Evolutionary conservation across 2,329 filamentous ascomycete genomes (phyloP).

Genomic region (Hawksworthiomyces lignivorus): DNA sequence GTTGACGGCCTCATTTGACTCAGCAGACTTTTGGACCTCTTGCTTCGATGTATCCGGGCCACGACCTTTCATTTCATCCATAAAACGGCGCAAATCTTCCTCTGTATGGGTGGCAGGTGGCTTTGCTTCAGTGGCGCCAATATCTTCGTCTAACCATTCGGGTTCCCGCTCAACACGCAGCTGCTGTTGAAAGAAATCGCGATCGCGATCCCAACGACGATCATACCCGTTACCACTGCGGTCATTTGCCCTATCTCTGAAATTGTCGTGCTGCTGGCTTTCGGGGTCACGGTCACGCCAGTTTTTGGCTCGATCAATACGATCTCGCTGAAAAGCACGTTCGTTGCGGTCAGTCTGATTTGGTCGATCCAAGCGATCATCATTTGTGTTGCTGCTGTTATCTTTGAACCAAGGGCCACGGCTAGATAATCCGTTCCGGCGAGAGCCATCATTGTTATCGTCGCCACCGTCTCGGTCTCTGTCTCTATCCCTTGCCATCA

Average conservation of each 20-base stretch:
- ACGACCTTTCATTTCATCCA: constrained; percentile 77
- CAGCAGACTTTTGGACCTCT: constrained; percentile 11
- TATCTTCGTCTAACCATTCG: constrained; percentile 72
- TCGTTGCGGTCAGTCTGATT: constrained; percentile 6
- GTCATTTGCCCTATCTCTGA: constrained; percentile 44
- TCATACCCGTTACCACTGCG: constrained; percentile 37
- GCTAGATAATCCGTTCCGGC: constrained; percentile 53
- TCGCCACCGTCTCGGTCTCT: constrained; percentile 38
- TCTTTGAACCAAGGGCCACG: constrained; percentile 71
- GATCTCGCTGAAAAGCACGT: constrained; percentile 39
- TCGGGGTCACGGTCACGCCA: constrained; percentile 49
- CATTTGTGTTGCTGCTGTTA: constrained; percentile 27
- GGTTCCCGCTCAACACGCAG: constrained; percentile 66
- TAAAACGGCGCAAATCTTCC: constrained; percentile 91
- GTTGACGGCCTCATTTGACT: constrained; percentile 40
- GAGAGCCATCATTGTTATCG: constrained; percentile 43
- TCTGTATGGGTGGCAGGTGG: constrained; percentile 53
- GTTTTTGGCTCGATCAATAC: constrained; percentile 51
- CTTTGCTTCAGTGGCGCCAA: constrained; percentile 2
- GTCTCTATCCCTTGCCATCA: no score
- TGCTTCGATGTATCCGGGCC: constrained; percentile 14
- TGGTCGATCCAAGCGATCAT: constrained; percentile 21
- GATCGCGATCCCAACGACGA: constrained; percentile 46
- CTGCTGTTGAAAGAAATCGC: constrained; percentile 22
- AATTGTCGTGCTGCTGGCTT: constrained; percentile 24